A percentile compares a stretch with the other conserved stretches of the same genome.
These are phyloP conservation scores for Cicer chorassanicum DNA, from an alignment of 306 rosid genomes.

Conservation along the genomic window DNA sequence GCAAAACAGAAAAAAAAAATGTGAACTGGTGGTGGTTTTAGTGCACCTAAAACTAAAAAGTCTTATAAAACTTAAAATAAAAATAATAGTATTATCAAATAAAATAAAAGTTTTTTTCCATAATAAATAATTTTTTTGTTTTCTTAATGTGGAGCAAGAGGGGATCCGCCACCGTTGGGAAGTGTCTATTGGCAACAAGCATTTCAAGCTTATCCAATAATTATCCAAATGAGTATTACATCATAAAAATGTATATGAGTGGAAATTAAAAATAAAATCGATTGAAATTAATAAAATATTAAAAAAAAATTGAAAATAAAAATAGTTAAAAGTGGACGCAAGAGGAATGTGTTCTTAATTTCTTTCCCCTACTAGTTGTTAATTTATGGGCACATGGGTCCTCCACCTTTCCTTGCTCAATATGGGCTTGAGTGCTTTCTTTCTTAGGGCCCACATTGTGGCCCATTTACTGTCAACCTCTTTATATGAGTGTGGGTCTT, in stretches of 20 bases:
- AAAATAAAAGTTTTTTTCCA: too few relatives aligned
- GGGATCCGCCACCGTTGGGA: too few relatives aligned
- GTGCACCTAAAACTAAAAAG: too few relatives aligned
- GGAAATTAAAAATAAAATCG: constrained; percentile 28
- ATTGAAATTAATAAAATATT: neutral
- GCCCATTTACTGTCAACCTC: constrained; percentile 47
- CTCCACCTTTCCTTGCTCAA: constrained; percentile 56
- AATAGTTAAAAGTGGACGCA: constrained; percentile 55
- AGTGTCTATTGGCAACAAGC: constrained; percentile 38
- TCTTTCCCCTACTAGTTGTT: constrained; percentile 40
- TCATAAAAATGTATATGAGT: constrained; percentile 59
- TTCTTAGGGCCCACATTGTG: constrained; percentile 62
- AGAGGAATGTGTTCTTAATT: constrained; percentile 46
- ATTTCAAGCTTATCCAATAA: constrained; percentile 60
- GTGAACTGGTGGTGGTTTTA: too few relatives aligned
- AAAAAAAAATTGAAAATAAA: neutral
- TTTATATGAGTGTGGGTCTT: constrained; percentile 2
- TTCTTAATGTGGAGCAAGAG: too few relatives aligned
- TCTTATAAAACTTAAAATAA: too few relatives aligned
- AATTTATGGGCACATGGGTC: constrained; percentile 66
- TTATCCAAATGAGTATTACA: constrained; percentile 58
- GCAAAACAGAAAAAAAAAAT: too few relatives aligned
- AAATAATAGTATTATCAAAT: too few relatives aligned
- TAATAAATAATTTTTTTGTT: too few relatives aligned
- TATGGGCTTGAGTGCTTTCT: constrained; percentile 59